Conservation (phyloP, 768 basidiomycete genomes). For the Psilocybe cyanescens region DNA sequence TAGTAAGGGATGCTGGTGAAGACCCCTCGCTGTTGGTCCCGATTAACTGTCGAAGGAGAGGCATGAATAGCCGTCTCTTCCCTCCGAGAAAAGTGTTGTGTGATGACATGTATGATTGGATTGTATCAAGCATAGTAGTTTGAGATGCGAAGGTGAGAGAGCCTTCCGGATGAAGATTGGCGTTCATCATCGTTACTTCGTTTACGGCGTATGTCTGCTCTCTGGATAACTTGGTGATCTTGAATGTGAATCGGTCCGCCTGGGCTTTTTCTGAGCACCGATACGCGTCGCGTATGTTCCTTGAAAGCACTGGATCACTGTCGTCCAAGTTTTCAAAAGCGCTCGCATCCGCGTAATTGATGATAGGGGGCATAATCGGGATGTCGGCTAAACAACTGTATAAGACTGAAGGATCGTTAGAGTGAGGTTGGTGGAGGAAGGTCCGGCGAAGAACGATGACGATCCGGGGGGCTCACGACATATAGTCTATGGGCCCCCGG, state of each 20-base stretch:
- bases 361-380: constrained; percentile 17
- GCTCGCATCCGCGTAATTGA: constrained; percentile 15
- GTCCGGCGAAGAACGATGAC: constrained; percentile 31
- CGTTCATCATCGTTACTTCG: constrained; percentile 28
- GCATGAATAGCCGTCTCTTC: constrained; percentile 16
- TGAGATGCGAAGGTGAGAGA: constrained; percentile 30
- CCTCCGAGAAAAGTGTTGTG: constrained; percentile 23
- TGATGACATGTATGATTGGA: constrained; percentile 21
- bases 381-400: constrained; percentile 29
- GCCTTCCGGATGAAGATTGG: constrained; percentile 23
- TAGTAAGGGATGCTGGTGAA: constrained; percentile 4
- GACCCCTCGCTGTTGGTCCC: not conserved
- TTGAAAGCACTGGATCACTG: constrained; percentile 4
- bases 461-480: constrained; percentile 37
- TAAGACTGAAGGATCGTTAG: constrained; percentile 22
- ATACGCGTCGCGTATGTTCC: constrained; percentile 20
- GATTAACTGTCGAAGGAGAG: constrained; percentile 18
- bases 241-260: constrained; percentile 31
- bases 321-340: constrained; percentile 12
- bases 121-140: constrained; percentile 24
- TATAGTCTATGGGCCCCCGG: constrained; percentile 33
- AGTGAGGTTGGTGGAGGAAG: constrained; percentile 16
- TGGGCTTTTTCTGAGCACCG: constrained; percentile 21
- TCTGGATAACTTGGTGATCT: constrained; percentile 29
- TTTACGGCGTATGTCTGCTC: constrained; percentile 33